Percentiles rank a stretch among this genome's conserved stretches.
These are phyloP conservation scores for Trametes cubensis DNA, from an alignment of 768 basidiomycete genomes.

Conservation along the genomic window DNA sequence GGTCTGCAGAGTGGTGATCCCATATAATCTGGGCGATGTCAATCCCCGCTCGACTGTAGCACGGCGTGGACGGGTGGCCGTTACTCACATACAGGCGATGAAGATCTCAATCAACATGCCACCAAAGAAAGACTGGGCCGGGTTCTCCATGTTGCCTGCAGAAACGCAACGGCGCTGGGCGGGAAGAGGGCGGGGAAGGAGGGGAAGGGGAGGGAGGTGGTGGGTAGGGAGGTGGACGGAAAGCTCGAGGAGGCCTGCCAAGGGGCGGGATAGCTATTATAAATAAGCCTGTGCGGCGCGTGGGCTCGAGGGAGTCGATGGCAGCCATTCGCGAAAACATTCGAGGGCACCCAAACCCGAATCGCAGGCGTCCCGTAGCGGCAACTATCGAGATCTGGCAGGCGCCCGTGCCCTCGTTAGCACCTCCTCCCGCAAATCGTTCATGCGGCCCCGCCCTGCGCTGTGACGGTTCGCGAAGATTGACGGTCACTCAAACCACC, in stretches of 20 bases:
- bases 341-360: neutral
- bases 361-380: neutral
- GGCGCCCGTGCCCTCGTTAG: neutral
- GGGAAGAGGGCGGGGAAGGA: neutral
- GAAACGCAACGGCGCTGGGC: constrained; percentile 3
- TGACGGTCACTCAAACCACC: neutral
- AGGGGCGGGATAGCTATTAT: neutral
- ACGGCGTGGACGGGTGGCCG: neutral
- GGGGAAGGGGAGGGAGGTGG: constrained; percentile 3
- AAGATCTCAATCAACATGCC: constrained; percentile 19
- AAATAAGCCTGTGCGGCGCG: neutral
- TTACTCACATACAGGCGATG: constrained; percentile 19
- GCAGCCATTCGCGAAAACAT: constrained; percentile 2
- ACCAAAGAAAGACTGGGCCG: constrained; percentile 16
- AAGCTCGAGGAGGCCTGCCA: neutral
- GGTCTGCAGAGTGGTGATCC: constrained; percentile 17
- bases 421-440: constrained; percentile 1
- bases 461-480: constrained; percentile 4
- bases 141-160: constrained; percentile 15
- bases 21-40: constrained; percentile 8
- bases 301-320: neutral
- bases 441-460: constrained; percentile 11
- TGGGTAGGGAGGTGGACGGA: constrained; percentile 3
- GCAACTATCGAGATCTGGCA: constrained; percentile 14
- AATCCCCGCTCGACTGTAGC: neutral